Conservation (phyloP, 2,329 filamentous ascomycete species). For the Exophiala sp. region DNA sequence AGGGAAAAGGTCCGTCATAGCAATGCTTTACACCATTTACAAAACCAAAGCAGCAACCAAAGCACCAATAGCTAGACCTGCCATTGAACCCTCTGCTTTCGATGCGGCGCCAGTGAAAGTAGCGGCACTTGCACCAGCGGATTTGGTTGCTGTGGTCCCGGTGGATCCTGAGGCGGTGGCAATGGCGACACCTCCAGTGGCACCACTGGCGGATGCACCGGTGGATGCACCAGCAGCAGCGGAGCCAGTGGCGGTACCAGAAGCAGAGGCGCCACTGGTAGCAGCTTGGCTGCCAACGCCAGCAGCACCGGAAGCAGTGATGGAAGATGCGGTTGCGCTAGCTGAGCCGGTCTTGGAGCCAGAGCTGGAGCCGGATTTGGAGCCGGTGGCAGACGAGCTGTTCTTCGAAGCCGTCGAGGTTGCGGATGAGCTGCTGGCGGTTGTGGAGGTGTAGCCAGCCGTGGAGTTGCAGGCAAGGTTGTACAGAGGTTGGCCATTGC, state of each 20-base stretch:
- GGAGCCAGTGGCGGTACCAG: background rate
- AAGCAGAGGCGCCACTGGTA: background rate
- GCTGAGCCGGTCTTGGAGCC: slow-evolving; percentile 4
- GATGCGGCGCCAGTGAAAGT: slow-evolving; percentile 18
- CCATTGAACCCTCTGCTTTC: slow-evolving; percentile 13
- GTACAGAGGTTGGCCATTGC: slow-evolving; percentile 36
- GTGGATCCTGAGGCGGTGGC: background rate
- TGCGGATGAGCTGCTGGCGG: slow-evolving; percentile 1
- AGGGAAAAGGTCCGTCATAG: too few relatives aligned
- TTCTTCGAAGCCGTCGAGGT: slow-evolving; percentile 2
- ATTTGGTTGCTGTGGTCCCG: background rate
- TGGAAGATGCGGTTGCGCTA: background rate
- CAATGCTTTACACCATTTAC: slow-evolving; percentile 1
- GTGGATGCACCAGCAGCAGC: background rate
- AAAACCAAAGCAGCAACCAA: slow-evolving; percentile 14
- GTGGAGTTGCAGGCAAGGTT: slow-evolving; percentile 35
- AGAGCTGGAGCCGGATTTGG: too few relatives aligned
- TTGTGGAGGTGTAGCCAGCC: slow-evolving; percentile 11
- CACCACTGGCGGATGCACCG: background rate
- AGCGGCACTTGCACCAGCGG: background rate
- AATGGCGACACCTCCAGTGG: background rate
- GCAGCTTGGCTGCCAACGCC: background rate
- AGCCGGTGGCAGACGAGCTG: background rate
- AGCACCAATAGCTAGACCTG: slow-evolving; percentile 9
- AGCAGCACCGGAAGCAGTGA: slow-evolving; percentile 1